Evolutionary conservation across 1,284 basidiomycete species (phyloP), one percentile per base, ranked within the genome.

Genomic region (Ceratobasidium sp.): DNA sequence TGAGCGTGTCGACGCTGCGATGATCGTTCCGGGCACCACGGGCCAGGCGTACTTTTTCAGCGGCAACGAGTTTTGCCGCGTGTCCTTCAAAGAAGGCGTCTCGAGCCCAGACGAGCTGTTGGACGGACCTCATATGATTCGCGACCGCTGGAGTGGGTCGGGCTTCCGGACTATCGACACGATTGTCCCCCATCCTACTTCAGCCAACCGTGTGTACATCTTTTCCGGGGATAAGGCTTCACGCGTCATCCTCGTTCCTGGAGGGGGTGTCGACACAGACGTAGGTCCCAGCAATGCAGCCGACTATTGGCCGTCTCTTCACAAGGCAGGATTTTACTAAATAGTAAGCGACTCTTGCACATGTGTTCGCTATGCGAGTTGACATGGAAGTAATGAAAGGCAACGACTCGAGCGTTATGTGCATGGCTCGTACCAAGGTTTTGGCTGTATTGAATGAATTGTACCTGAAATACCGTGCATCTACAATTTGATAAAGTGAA

Each of bases 81-180:
- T 71, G 0, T 58, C 54, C 7, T 71, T 71, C 41, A 34, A 49
- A 37, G 68, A 59, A 29, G 68, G 56, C 2, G 2, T 24, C 9
- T 22, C 1, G 41, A 31, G 41, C 56, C 16, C 46, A 11, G 65
- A 68, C 41, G 46, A 73, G 43, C 48, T 73, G 29, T 34, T 62
- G 29, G 69, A 73, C 14, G 69, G 69, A 37, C 69, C 69, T 9
- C 59, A 62, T 16, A 29, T 48, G 5, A 73, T 73, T 31, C 29
- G 56, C 11, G 46, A 34, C 3, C 39, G 46, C 34, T 73, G 59
- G 69, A 16, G 29, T 11, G n/a, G 8, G 13, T 39, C 53, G 24
- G 46, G 34, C 6, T 62, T 73, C 69, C 27, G 2, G 7, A 27
- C 3, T 0, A 53, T 73, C 58, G 53, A 68, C 27, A 56, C 46